A percentile compares a stretch with the other conserved stretches of the same genome.
phyloP scores from a whole-genome alignment of 2,329 filamentous ascomycete species.

The Calonectria henricotiae region DNA sequence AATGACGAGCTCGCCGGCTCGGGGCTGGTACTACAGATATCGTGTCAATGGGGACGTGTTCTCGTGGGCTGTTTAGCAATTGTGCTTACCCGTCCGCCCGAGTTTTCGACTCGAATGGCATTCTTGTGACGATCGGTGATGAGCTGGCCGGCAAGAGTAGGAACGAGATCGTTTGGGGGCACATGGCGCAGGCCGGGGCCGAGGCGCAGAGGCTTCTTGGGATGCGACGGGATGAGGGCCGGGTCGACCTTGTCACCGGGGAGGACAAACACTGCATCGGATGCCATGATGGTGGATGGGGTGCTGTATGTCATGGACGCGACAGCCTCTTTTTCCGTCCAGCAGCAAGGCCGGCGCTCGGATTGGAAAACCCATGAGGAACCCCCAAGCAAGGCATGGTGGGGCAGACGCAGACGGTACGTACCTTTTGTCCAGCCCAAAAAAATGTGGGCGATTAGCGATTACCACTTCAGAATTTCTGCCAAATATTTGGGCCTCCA shows the following conservation, averaged over 20 bases:
- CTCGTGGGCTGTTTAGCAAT: neutral
- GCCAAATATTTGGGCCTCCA: slow-evolving; percentile 44
- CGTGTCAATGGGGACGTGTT: slow-evolving; percentile 46
- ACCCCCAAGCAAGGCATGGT: slow-evolving; percentile 25
- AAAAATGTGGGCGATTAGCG: slow-evolving; percentile 48
- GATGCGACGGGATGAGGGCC: slow-evolving; percentile 77
- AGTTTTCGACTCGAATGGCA: slow-evolving; percentile 83
- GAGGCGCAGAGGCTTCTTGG: slow-evolving; percentile 82
- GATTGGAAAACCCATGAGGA: slow-evolving; percentile 34
- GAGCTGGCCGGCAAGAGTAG: slow-evolving; percentile 79
- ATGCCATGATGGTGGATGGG: slow-evolving; percentile 65
- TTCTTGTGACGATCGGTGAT: slow-evolving; percentile 81
- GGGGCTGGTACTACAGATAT: slow-evolving; percentile 79
- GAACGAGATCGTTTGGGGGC: slow-evolving; percentile 81
- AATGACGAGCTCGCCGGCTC: slow-evolving; percentile 88
- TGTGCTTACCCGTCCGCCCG: slow-evolving; percentile 76
- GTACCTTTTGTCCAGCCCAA: slow-evolving; percentile 39
- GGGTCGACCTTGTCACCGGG: slow-evolving; percentile 85
- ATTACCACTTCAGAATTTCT: slow-evolving; percentile 49
- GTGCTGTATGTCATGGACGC: slow-evolving; percentile 3
- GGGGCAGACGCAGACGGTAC: slow-evolving; percentile 31
- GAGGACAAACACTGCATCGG: slow-evolving; percentile 78
- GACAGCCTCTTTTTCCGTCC: slow-evolving; percentile 30
- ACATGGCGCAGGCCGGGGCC: slow-evolving; percentile 89
- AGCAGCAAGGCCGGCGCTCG: slow-evolving; percentile 1